Evolutionary conservation across 129 eudicot genomes (phyloP), one percentile per base, ranked within the genome.

Genomic region (Lactuca sativa): DNA sequence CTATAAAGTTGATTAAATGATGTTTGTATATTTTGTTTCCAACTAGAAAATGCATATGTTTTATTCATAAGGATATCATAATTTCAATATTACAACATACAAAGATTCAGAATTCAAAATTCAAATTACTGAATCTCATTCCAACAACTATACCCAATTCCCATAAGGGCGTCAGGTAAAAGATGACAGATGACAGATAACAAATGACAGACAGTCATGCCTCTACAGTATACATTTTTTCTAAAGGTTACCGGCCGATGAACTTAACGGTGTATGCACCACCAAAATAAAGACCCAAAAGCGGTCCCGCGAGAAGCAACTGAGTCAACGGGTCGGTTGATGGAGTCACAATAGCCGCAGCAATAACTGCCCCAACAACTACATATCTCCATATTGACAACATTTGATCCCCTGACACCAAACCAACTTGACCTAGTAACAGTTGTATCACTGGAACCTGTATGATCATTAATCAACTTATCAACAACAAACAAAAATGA

Each of bases 381-480:
- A 92, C 96, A 15, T 92, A 92, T 89, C 98, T 84, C 98, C 98
- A 92, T 21, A 92, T 87, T 3, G 98, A 92, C 59, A 92, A 70
- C 98, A 92, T 92, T 80, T 92, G 98, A 56, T 89, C 95, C 6
- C 96, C 90, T 0, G 96, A 82, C 12, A 92, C 96, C 62, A 92
- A 66, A 17, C 98, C 98, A 58, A 74, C 76, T 89, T 92, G 96
- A 31, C 98, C 98, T 31, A 92, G 70, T 8, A 92, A 82, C n/a
- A 92, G 81, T 53, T 92, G 98, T 69, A 92, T 77, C 7, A 92
- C 95, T 4, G 98, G 98, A 71, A 92, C 98, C 96, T 92, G 86
- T 10, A 66, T 51, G 31, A 25, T 25, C 30, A 25, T 25, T 25
- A 25, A 25, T 25, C 30, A 25, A 25, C 30, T 25, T 7, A 47